Percentiles rank a stretch among this genome's conserved stretches.
phyloP scores from a whole-genome alignment of 208 protist species.

The Leishmania tarentolae region DNA sequence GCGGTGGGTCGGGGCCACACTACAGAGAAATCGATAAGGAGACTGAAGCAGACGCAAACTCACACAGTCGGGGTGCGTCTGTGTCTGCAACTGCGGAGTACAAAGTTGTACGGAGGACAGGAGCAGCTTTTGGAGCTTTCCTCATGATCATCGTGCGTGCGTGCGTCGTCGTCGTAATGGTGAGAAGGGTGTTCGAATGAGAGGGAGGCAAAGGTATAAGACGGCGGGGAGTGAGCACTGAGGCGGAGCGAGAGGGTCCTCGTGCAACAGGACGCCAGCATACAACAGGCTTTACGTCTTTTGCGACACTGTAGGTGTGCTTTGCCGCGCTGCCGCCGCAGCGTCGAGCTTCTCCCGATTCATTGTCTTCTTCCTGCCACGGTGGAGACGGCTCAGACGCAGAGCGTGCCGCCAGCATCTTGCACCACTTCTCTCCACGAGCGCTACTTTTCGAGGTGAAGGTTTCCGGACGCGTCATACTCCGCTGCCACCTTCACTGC shows the following conservation, averaged over 20 bases:
- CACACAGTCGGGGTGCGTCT: not conserved
- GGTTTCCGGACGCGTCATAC: not conserved
- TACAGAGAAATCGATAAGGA: not conserved
- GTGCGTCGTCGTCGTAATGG: not conserved
- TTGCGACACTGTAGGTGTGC: not conserved
- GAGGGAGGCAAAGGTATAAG: not conserved
- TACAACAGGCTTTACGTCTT: not conserved
- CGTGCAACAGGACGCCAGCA: not conserved
- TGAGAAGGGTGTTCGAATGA: not conserved
- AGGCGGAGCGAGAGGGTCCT: not conserved
- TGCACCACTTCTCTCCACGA: not conserved
- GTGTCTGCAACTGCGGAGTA: not conserved
- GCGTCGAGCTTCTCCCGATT: not conserved
- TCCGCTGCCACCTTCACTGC: not conserved
- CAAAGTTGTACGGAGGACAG: constrained; percentile 85
- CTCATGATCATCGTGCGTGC: not conserved
- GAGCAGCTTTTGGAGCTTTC: not conserved
- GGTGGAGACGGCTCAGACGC: not conserved
- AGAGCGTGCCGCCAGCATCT: not conserved
- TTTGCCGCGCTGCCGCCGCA: not conserved
- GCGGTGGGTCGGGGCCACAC: constrained; percentile 91
- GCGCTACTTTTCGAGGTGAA: no score
- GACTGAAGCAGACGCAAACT: not conserved
- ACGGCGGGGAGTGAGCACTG: no score
- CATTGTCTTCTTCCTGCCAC: not conserved